Evolutionary conservation across 2,329 filamentous ascomycete genomes (phyloP), one percentile per base, ranked within the genome.

Genomic region (Teratosphaeria gauchensis): DNA sequence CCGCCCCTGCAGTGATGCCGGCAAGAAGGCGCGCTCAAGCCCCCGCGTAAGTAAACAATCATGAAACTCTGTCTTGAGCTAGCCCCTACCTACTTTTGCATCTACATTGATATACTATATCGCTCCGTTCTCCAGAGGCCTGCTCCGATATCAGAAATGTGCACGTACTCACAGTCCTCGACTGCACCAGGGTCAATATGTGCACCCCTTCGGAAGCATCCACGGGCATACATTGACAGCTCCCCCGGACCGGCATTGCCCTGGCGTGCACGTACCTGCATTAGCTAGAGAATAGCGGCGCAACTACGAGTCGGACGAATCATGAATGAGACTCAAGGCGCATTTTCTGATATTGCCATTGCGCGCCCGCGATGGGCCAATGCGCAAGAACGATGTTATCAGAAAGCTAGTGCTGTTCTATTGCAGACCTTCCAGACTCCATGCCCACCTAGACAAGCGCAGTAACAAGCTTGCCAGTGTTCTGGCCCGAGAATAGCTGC

Each of bases 401-500:
- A 42, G n/a, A 38, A 42, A 38, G 35, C 35, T 38, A 38, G 1
- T 38, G 35, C 12, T 16, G 35, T 28, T 28, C 24, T 28, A 28
- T 4, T 28, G 24, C 24, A 38, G 35, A 16, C 35, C 12, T 38
- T 42, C 11, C 35, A 42, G n/a, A 14, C 12, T 16, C 35, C 35
- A 4, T 4, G 11, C 12, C 35, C n/a, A 42, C 33, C 35, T 42
- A 42, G 9, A 42, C 35, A 5, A 42, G 12, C 8, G 57, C 59
- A 21, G 61, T 63, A 24, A 63, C 51, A 33, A 63, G 52, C 57
- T 63, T 63, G 33, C 61, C 61, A 12, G 56, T 58, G 31, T 63
- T 63, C 28, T 42, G 79, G 1, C 78, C 78, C 11, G 73, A 67
- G 59, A 80, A 81, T 63, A 81, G 64, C 71, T 74, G 71, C 63